Base-by-base conservation (phyloP, 345 rosid genomes). In the Excoecaria agallocha region DNA sequence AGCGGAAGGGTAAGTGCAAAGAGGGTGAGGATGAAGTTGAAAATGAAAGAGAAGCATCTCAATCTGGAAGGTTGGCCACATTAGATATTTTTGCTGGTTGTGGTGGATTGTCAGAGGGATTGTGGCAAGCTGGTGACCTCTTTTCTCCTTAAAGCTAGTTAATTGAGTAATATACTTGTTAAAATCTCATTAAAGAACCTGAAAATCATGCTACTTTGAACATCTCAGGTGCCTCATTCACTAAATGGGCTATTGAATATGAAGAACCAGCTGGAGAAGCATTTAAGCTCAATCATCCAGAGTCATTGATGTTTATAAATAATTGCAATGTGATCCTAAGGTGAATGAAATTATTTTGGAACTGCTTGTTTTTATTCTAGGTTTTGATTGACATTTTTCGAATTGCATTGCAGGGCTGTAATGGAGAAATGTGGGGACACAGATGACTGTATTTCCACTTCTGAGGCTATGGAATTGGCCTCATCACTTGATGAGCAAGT, bases 201-300 rank as follows among this genome's bases (percentile, higher is more conserved):
- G 37, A 66, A 43, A 55, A 51, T 10, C 69, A 2, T 43, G 45
- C 57, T 68, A 55, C 38, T 38, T 59, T 45, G 12, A 61, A 17
- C 37, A 17, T 74, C 72, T 58, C 76, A 94, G 98, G 97, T 77
- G 88, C 81, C 25, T 84, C 92, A 63, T 70, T 24, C 55, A 88
- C 98, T 43, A 94, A 82, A 60, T 86, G 98, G 98, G 94, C 98
- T 2, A 92, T 94, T 30, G 97, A 94, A 84, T 92, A 87, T 81
- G 98, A 94, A 62, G 97, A 89, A 69, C 93, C 93, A 79, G 98
- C 97, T 67, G 97, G 89, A 46, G 87, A 87, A 58, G 97, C 97
- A 38, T 94, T 92, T 72, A 86, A 78, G 45, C 84, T 82, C 60
- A 94, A 92, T 71, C 91, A 94, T 84, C 92, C 92, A 0, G 87